Conservation (phyloP, 768 basidiomycete genomes). For the Rhodotorula taiwanensis region DNA sequence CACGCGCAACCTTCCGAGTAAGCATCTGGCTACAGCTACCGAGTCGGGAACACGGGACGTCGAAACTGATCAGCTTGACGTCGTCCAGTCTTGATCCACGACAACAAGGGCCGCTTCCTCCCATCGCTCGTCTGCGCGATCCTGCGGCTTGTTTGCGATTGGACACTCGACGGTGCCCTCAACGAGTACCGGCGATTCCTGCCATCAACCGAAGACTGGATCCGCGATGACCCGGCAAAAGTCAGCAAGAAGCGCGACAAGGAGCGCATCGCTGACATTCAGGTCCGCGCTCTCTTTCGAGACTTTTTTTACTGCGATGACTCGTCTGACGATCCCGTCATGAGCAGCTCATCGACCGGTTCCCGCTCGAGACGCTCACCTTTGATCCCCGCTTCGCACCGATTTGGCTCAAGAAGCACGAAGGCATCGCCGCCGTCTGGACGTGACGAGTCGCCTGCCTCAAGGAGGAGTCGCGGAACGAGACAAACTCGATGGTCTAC, state of each 20-base stretch:
- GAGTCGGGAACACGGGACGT: too few species aligned
- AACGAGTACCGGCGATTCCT: slow-evolving; percentile 31
- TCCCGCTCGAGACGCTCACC: slow-evolving; percentile 15
- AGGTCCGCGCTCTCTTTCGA: slow-evolving; percentile 10
- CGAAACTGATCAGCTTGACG: neutral
- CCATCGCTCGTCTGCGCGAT: slow-evolving; percentile 26
- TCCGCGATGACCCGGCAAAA: slow-evolving; percentile 1
- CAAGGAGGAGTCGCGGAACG: too few species aligned
- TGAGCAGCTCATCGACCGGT: slow-evolving; percentile 30
- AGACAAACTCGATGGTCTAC: too few species aligned
- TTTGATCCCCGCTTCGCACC: slow-evolving; percentile 25
- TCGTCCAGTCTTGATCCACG: slow-evolving; percentile 33
- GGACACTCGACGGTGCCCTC: slow-evolving; percentile 28
- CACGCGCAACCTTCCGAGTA: slow-evolving; percentile 30
- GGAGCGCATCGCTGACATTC: slow-evolving; percentile 24
- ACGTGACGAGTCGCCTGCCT: too few species aligned
- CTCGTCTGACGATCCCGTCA: neutral
- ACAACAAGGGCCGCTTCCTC: slow-evolving; percentile 35
- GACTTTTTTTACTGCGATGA: too few species aligned
- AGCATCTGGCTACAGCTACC: neutral
- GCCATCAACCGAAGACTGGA: slow-evolving; percentile 20
- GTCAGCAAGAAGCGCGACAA: slow-evolving; percentile 26
- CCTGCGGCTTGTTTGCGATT: slow-evolving; percentile 19
- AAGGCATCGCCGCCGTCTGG: too few species aligned
- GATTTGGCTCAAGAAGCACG: slow-evolving; percentile 16